These are phyloP conservation scores for Pseudovirgaria hyperparasitica DNA, from an alignment of 2,329 filamentous ascomycete species.

Conservation along the genomic window DNA sequence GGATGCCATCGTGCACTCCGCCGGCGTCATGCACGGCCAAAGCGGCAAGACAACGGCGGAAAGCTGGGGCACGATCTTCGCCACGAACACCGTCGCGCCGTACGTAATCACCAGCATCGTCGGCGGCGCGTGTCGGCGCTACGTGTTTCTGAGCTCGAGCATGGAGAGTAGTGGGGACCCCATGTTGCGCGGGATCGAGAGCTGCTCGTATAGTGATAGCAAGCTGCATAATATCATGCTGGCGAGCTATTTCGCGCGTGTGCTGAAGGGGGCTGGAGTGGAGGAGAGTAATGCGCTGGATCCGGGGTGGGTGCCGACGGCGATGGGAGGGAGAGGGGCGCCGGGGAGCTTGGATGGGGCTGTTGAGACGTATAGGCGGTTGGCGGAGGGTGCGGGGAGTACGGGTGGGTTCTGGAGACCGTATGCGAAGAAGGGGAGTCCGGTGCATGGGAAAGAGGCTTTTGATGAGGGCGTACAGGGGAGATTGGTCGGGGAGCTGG, in stretches of 20 bases:
- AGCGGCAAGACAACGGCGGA: conserved; percentile 31
- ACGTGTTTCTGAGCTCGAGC: conserved; percentile 40
- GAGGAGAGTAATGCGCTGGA: conserved; percentile 36
- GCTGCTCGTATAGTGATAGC: conserved; percentile 38
- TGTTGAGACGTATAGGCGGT: conserved; percentile 35
- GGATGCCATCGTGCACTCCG: conserved; percentile 47
- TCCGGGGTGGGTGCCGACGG: conserved; percentile 43
- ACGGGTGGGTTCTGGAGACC: too few relatives aligned
- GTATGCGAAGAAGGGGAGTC: too few relatives aligned
- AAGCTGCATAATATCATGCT: conserved; percentile 46
- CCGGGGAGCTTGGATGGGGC: conserved; percentile 35
- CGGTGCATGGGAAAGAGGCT: too few relatives aligned
- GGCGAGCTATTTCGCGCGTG: conserved; percentile 40
- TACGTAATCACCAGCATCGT: conserved; percentile 43
- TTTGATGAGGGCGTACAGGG: too few relatives aligned
- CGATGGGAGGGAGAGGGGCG: conserved; percentile 39
- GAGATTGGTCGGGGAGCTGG: too few relatives aligned
- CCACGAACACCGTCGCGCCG: conserved; percentile 45
- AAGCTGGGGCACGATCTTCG: conserved; percentile 37
- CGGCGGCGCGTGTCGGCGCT: conserved; percentile 32
- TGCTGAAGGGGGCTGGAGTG: too few relatives aligned
- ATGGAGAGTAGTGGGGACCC: conserved; percentile 38
- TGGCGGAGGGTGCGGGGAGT: conserved; percentile 37
- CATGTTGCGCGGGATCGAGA: conserved; percentile 26
- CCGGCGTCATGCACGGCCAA: conserved; percentile 35